These are phyloP conservation scores for Cerrena zonata DNA, from an alignment of 1,284 basidiomycete species.

Conservation along the genomic window DNA sequence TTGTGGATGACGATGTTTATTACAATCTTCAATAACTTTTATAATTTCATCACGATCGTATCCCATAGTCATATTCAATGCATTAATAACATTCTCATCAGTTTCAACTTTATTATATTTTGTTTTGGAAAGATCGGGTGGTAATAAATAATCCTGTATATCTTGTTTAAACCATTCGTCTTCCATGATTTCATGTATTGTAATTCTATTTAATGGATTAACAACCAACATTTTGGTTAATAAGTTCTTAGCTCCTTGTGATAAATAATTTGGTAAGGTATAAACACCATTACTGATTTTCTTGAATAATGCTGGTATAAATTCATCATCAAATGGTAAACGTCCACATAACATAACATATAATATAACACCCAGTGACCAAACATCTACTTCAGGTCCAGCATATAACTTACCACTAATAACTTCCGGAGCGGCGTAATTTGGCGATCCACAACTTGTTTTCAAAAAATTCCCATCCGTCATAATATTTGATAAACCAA, in stretches of 20 bases:
- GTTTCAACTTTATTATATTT: no score
- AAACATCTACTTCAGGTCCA: slow-evolving; percentile 93
- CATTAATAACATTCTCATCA: no score
- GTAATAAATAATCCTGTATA: slow-evolving; percentile 81
- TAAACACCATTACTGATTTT: slow-evolving; percentile 91
- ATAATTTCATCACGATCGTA: slow-evolving; percentile 66
- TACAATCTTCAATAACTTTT: no score
- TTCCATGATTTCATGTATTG: slow-evolving; percentile 81
- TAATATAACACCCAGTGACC: slow-evolving; percentile 92
- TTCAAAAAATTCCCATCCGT: slow-evolving; percentile 91
- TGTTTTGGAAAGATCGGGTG: slow-evolving; percentile 80
- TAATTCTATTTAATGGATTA: slow-evolving; percentile 89
- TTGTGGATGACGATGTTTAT: no score
- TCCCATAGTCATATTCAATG: no score
- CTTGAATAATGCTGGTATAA: slow-evolving; percentile 84
- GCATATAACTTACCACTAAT: slow-evolving; percentile 89
- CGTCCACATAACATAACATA: slow-evolving; percentile 92
- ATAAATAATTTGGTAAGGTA: slow-evolving; percentile 75
- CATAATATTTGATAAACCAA: slow-evolving; percentile 90
- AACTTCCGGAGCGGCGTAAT: slow-evolving; percentile 94
- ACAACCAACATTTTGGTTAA: slow-evolving; percentile 85
- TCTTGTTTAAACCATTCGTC: slow-evolving; percentile 85
- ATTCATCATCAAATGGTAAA: slow-evolving; percentile 91
- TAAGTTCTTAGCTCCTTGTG: slow-evolving; percentile 69
- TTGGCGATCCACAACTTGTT: slow-evolving; percentile 91